A percentile compares a stretch with the other conserved stretches of the same genome.
Evolutionary conservation across 2,329 filamentous ascomycete genomes (phyloP).

Genomic region (Trichophyton rubrum): DNA sequence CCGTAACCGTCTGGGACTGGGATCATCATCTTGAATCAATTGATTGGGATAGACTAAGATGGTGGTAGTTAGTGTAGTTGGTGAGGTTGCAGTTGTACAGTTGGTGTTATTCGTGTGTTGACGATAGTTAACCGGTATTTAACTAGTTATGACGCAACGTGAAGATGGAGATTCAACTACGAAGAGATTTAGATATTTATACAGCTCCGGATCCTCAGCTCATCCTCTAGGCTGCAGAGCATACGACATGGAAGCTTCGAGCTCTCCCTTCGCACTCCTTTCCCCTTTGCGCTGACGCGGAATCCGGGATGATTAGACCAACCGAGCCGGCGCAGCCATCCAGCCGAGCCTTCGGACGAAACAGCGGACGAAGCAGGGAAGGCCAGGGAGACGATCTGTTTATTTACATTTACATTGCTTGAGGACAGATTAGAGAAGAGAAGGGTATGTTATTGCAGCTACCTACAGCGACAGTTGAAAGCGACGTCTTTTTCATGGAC

Average conservation of each 20-base stretch:
- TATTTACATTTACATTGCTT: neutral
- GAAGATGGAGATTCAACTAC: too few species aligned
- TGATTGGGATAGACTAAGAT: neutral
- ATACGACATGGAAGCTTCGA: neutral
- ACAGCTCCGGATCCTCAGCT: too few species aligned
- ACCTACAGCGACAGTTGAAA: neutral
- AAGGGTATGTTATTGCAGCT: neutral
- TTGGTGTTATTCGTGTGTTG: neutral
- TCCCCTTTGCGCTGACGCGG: neutral
- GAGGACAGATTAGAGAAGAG: too few species aligned
- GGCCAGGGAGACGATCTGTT: neutral
- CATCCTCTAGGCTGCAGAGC: neutral
- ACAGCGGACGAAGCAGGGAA: neutral
- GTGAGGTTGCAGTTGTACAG: neutral
- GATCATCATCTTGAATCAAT: constrained; percentile 4
- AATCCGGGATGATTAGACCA: neutral
- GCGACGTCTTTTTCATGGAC: neutral
- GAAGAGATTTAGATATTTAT: too few species aligned
- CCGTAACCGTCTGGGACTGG: constrained; percentile 37
- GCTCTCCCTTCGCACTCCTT: neutral
- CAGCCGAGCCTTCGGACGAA: neutral
- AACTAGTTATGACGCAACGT: too few species aligned
- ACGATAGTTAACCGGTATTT: too few species aligned
- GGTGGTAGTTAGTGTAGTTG: neutral
- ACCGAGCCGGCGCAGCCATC: neutral